Evolutionary conservation across 495 filamentous ascomycete genomes (phyloP).

Genomic region (Friedmanniomyces simplex): DNA sequence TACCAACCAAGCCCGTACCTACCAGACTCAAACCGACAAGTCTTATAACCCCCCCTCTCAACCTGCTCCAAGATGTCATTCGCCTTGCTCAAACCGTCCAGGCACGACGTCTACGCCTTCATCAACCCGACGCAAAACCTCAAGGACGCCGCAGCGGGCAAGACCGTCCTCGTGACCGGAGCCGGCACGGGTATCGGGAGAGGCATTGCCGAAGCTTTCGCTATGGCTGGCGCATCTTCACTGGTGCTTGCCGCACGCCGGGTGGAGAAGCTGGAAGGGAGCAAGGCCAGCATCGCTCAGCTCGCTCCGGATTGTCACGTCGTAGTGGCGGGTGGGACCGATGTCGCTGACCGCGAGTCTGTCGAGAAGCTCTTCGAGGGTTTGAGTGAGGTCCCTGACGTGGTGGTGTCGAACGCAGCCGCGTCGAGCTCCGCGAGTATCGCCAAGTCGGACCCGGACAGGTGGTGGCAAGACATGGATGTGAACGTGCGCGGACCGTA

Average conservation of each 20-base stretch:
- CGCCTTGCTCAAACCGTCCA: conserved; percentile 3
- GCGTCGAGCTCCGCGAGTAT: background rate
- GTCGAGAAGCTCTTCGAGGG: conserved; percentile 1
- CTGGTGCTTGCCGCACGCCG: conserved; percentile 1
- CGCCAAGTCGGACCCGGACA: conserved; percentile 3
- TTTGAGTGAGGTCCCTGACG: background rate
- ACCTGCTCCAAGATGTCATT: conserved; percentile 6
- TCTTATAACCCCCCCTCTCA: no score
- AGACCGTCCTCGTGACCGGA: conserved; percentile 4
- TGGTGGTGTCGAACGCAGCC: conserved; percentile 8
- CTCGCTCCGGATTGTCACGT: background rate
- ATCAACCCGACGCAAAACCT: conserved; percentile 1
- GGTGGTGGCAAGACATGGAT: background rate
- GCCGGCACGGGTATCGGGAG: conserved; percentile 3
- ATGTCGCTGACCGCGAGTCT: conserved; percentile 1
- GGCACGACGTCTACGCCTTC: conserved; percentile 9
- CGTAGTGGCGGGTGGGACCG: background rate
- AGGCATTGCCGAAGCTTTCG: background rate
- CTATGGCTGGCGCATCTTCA: background rate
- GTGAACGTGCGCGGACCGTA: conserved; percentile 5
- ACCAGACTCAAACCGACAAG: no score
- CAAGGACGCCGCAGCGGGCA: conserved; percentile 4
- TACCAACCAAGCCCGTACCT: no score
- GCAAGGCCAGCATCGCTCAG: background rate
- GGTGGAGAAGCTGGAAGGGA: conserved; percentile 1